These are phyloP conservation scores for Lepiota brunneoincarnata DNA, from an alignment of 768 basidiomycete genomes.

Conservation along the genomic window DNA sequence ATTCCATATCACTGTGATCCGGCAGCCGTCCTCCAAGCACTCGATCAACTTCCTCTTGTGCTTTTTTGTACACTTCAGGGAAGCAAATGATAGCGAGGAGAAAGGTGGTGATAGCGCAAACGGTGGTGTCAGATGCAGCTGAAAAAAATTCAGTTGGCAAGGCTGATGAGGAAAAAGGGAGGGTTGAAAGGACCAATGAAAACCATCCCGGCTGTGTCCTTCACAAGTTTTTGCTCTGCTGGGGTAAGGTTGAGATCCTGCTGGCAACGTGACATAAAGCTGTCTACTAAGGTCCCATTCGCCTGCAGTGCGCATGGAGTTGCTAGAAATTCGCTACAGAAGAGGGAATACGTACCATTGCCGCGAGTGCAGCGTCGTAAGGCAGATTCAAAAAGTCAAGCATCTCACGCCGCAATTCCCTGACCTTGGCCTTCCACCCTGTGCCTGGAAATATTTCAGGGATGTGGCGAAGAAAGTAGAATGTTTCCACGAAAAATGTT, in stretches of 20 bases:
- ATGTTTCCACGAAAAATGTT: slow-evolving; percentile 19
- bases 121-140: slow-evolving; percentile 13
- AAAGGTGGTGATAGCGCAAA: slow-evolving; percentile 10
- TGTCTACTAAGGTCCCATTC: slow-evolving; percentile 12
- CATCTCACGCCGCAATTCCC: slow-evolving; percentile 13
- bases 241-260: too few relatives aligned
- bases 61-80: too few relatives aligned
- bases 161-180: background rate
- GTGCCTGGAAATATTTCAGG: slow-evolving; percentile 50
- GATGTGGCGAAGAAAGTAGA: slow-evolving; percentile 33
- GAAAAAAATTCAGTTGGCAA: background rate
- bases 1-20: too few relatives aligned
- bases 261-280: too few relatives aligned
- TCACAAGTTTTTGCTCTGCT: too few relatives aligned
- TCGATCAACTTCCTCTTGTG: too few relatives aligned
- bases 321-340: too few relatives aligned
- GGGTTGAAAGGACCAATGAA: slow-evolving; percentile 15
- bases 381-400: slow-evolving; percentile 21
- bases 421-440: slow-evolving; percentile 35
- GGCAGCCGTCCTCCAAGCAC: too few relatives aligned
- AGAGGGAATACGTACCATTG: slow-evolving; percentile 14
- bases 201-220: slow-evolving; percentile 16
- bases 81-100: slow-evolving; percentile 15
- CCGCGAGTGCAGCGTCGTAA: slow-evolving; percentile 17
- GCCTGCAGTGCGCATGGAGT: slow-evolving; percentile 2